These are phyloP conservation scores for Calonectria honghensis DNA, from an alignment of 2,329 filamentous ascomycete genomes.

Conservation along the genomic window DNA sequence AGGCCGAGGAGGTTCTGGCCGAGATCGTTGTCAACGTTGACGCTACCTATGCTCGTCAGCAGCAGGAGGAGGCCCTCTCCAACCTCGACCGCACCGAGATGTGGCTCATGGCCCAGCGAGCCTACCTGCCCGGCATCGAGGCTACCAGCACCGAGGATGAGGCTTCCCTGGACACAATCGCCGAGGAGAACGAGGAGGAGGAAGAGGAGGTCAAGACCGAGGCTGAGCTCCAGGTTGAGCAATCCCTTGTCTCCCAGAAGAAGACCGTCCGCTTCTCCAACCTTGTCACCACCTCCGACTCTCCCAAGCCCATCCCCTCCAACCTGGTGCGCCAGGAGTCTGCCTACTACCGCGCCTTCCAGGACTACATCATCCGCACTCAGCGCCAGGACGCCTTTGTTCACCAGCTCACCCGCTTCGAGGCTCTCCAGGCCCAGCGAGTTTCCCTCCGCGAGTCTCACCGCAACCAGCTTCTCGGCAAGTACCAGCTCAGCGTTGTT, in stretches of 20 bases:
- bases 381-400: slow-evolving; percentile 86
- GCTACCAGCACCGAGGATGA: slow-evolving; percentile 63
- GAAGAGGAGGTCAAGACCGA: slow-evolving; percentile 56
- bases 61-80: slow-evolving; percentile 81
- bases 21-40: slow-evolving; percentile 84
- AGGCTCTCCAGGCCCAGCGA: slow-evolving; percentile 89
- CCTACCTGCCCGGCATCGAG: slow-evolving; percentile 82
- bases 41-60: slow-evolving; percentile 83
- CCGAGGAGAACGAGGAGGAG: slow-evolving; percentile 55
- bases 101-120: slow-evolving; percentile 89
- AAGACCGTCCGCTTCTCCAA: slow-evolving; percentile 87
- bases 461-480: slow-evolving; percentile 87
- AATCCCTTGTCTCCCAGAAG: slow-evolving; percentile 67
- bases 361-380: slow-evolving; percentile 80
- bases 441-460: slow-evolving; percentile 83
- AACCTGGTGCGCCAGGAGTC: slow-evolving; percentile 78
- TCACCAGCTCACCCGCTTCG: slow-evolving; percentile 88
- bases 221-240: slow-evolving; percentile 53
- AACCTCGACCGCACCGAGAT: slow-evolving; percentile 89
- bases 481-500: slow-evolving; percentile 84
- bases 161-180: slow-evolving; percentile 61
- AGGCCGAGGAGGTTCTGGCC: slow-evolving; percentile 74
- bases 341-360: slow-evolving; percentile 92
- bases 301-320: slow-evolving; percentile 71
- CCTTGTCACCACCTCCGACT: slow-evolving; percentile 65